Conservation (phyloP, 306 rosid species). For the Hippophae tibetana region DNA sequence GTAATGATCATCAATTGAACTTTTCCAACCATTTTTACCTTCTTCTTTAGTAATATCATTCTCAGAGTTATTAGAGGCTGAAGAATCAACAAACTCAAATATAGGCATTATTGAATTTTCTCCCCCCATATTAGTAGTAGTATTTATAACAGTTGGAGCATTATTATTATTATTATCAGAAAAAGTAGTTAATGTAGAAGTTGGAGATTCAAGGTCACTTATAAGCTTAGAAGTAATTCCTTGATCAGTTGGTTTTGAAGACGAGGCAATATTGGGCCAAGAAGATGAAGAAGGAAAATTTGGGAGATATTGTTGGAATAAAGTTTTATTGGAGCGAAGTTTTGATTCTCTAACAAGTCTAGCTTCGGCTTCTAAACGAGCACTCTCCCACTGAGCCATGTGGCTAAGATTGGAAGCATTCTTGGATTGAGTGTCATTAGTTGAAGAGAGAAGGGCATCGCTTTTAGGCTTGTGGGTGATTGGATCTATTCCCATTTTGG, state of each 20-base stretch:
- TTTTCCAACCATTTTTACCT: conserved; percentile 60
- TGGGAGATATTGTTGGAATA: conserved; percentile 30
- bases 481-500: conserved; percentile 97
- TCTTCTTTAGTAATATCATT: conserved; percentile 48
- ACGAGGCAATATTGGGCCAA: neutral
- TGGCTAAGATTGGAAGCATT: conserved; percentile 82
- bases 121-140: too few relatives aligned
- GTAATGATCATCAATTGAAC: conserved; percentile 4
- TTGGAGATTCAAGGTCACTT: conserved; percentile 69
- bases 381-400: conserved; percentile 99
- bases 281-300: conserved; percentile 5
- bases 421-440: conserved; percentile 66
- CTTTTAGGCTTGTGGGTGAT: conserved; percentile 89
- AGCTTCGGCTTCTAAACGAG: conserved; percentile 97
- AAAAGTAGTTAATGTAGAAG: conserved; percentile 60
- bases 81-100: conserved; percentile 69
- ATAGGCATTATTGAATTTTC: conserved; percentile 7
- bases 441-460: conserved; percentile 43
- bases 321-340: conserved; percentile 37
- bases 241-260: conserved; percentile 10
- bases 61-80: conserved; percentile 34
- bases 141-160: too few relatives aligned
- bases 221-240: conserved; percentile 9
- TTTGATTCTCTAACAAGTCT: conserved; percentile 86
- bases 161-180: conserved; percentile 28